phyloP scores from a whole-genome alignment of 1,284 basidiomycete genomes.

The Leccinum pallidistipes region DNA sequence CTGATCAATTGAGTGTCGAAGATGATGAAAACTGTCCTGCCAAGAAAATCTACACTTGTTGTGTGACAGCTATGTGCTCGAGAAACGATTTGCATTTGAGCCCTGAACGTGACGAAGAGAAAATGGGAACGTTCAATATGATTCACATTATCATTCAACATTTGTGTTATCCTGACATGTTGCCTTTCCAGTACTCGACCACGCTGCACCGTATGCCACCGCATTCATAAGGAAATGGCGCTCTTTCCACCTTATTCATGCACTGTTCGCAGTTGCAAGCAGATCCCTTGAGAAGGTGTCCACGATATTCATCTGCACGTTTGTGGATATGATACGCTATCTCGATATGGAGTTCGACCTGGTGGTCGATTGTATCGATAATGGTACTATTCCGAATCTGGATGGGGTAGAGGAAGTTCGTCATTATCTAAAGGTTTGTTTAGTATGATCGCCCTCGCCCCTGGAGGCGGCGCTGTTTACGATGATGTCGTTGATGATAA shows the following conservation, averaged over 20 bases:
- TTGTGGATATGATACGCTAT: constrained; percentile 9
- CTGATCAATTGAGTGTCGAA: neutral
- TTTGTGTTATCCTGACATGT: constrained; percentile 1
- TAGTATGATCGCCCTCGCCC: neutral
- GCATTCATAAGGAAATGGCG: constrained; percentile 19
- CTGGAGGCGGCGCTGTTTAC: constrained; percentile 4
- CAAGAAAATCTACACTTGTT: neutral
- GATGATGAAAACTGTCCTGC: neutral
- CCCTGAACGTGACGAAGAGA: constrained; percentile 10
- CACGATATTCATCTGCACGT: constrained; percentile 6
- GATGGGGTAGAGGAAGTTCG: constrained; percentile 13
- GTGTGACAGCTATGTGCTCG: neutral
- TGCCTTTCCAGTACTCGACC: constrained; percentile 10
- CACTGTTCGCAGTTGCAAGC: constrained; percentile 18
- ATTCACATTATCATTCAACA: neutral
- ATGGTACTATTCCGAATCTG: neutral
- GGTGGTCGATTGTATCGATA: too few species aligned
- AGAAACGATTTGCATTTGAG: neutral
- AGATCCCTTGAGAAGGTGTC: neutral
- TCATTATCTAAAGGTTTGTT: constrained; percentile 13
- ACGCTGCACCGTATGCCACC: constrained; percentile 17
- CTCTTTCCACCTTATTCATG: constrained; percentile 3
- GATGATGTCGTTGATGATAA: constrained; percentile 22
- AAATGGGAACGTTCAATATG: constrained; percentile 20
- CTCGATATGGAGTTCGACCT: too few species aligned